Conservation (phyloP, 139 green algal genomes). For the Parachlorella kessleri region DNA sequence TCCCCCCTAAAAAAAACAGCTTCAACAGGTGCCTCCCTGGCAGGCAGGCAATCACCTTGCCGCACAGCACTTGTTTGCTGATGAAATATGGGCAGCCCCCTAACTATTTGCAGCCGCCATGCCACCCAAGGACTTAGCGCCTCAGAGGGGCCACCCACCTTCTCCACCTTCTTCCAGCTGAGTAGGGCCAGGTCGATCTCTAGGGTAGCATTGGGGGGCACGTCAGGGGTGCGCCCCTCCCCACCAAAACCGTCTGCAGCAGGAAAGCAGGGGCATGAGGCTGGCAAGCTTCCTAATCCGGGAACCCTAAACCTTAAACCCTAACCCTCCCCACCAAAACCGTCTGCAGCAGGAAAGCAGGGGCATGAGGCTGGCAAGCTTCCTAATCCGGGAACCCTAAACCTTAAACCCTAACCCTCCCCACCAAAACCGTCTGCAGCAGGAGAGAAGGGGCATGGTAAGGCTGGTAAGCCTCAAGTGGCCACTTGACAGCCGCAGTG, state of each 20-base stretch:
- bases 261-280: neutral
- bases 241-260: constrained; percentile 69
- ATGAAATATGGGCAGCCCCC: too few relatives aligned
- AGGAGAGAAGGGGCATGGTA: neutral
- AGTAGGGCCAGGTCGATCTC: constrained; percentile 78
- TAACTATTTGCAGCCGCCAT: too few relatives aligned
- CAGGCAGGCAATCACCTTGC: too few relatives aligned
- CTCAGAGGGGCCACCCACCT: constrained; percentile 46
- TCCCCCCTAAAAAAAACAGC: too few relatives aligned
- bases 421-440: constrained; percentile 69
- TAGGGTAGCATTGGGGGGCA: constrained; percentile 63
- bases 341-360: constrained; percentile 43
- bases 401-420: constrained; percentile 36
- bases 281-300: neutral
- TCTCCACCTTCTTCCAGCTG: constrained; percentile 67
- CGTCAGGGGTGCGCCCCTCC: constrained; percentile 45
- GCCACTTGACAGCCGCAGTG: too few relatives aligned
- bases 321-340: constrained; percentile 68
- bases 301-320: neutral
- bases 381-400: neutral
- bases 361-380: neutral
- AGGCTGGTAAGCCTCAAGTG: too few relatives aligned
- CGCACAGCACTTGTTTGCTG: too few relatives aligned
- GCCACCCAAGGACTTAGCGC: too few relatives aligned
- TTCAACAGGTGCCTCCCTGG: too few relatives aligned